Percentiles rank a stretch among this genome's conserved stretches.
Evolutionary conservation across 2,329 filamentous ascomycete genomes (phyloP).

Genomic region (Penicillium sp.): DNA sequence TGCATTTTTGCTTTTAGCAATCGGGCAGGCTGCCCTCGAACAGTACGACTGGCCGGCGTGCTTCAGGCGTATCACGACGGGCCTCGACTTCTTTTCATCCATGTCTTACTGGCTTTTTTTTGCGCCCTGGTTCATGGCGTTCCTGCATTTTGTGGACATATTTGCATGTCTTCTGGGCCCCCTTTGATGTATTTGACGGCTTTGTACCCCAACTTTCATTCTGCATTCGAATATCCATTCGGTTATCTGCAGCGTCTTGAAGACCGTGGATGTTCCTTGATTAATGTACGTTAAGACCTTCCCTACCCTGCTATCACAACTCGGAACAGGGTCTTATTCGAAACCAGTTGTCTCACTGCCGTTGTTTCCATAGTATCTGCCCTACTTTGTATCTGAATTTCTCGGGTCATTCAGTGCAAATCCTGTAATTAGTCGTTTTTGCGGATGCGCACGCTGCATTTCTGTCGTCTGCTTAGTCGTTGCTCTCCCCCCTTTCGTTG

Average conservation of each 20-base stretch:
- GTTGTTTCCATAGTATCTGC: constrained; percentile 47
- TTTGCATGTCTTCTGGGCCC: constrained; percentile 35
- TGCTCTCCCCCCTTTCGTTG: constrained; percentile 15
- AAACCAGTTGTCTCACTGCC: constrained; percentile 52
- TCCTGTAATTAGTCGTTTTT: constrained; percentile 42
- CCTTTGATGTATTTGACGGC: constrained; percentile 33
- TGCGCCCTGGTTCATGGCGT: constrained; percentile 32
- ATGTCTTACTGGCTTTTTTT: constrained; percentile 27
- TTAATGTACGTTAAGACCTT: constrained; percentile 56
- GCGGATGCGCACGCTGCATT: constrained; percentile 32
- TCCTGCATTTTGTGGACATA: constrained; percentile 40
- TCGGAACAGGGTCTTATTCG: constrained; percentile 47
- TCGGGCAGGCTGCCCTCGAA: constrained; percentile 38
- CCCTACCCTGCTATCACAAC: constrained; percentile 49
- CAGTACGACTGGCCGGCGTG: constrained; percentile 36
- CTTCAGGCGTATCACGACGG: constrained; percentile 41
- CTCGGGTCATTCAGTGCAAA: constrained; percentile 26
- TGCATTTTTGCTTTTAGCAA: constrained; percentile 32
- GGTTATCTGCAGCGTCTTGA: constrained; percentile 39
- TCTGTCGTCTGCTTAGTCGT: constrained; percentile 3
- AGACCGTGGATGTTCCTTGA: constrained; percentile 40
- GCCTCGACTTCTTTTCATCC: constrained; percentile 24
- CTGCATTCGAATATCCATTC: constrained; percentile 44
- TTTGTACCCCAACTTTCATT: constrained; percentile 30
- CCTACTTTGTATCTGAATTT: constrained; percentile 34